These are phyloP conservation scores for Blastobotrys capitulatus DNA, from an alignment of 1,139 yeast species.

Conservation along the genomic window DNA sequence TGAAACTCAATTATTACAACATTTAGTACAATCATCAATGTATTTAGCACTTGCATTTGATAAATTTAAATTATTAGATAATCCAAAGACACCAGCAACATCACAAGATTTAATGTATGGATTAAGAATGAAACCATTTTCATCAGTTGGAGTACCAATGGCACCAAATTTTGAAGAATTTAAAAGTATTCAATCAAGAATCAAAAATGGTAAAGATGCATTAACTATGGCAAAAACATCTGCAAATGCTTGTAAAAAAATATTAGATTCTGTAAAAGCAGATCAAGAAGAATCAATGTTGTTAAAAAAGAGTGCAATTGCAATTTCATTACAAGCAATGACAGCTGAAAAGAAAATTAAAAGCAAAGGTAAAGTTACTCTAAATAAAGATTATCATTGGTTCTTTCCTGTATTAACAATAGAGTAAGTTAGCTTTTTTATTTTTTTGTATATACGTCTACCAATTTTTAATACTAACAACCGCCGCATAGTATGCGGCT, in stretches of 20 bases:
- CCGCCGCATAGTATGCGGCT: no score
- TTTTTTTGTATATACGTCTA: no score
- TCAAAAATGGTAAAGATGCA: slow-evolving; percentile 11
- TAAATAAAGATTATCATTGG: slow-evolving; percentile 27
- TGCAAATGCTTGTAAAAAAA: slow-evolving; percentile 18
- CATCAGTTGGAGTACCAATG: slow-evolving; percentile 76
- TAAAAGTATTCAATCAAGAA: not conserved
- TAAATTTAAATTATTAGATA: slow-evolving; percentile 27
- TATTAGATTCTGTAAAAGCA: slow-evolving; percentile 20
- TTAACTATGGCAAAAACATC: slow-evolving; percentile 19
- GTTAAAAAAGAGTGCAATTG: slow-evolving; percentile 31
- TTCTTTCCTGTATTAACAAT: slow-evolving; percentile 29
- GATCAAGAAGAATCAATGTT: slow-evolving; percentile 26
- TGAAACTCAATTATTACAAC: slow-evolving; percentile 37
- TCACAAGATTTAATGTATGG: slow-evolving; percentile 50
- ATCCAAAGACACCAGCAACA: slow-evolving; percentile 39
- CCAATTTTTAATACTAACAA: no score
- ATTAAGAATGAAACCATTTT: slow-evolving; percentile 75
- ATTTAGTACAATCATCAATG: slow-evolving; percentile 38
- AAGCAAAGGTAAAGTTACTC: slow-evolving; percentile 14
- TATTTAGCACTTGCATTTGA: slow-evolving; percentile 39
- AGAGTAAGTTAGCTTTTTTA: no score
- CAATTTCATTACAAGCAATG: slow-evolving; percentile 26
- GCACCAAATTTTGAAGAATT: slow-evolving; percentile 43
- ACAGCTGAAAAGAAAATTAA: slow-evolving; percentile 14